These are phyloP conservation scores for Neurospora crassa DNA, from an alignment of 2,329 filamentous ascomycete genomes.

Conservation along the genomic window DNA sequence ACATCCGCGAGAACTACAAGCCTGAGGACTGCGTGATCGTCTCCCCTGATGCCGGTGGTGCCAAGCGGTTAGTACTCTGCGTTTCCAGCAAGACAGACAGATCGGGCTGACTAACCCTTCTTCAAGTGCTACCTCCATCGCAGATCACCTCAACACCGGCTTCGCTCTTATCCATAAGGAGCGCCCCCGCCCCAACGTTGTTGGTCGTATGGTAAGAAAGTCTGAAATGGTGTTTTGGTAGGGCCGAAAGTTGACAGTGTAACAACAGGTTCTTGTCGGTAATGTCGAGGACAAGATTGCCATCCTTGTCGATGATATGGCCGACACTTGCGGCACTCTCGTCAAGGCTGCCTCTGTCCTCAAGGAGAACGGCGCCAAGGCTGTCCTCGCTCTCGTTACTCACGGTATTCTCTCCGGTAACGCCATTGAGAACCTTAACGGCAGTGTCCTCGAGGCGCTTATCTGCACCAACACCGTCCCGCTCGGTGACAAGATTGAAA, in stretches of 20 bases:
- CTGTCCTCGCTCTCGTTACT: slow-evolving; percentile 91
- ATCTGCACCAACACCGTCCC: slow-evolving; percentile 90
- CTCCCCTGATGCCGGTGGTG: slow-evolving; percentile 87
- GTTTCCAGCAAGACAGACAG: background rate
- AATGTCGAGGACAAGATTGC: slow-evolving; percentile 85
- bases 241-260: background rate
- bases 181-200: slow-evolving; percentile 70
- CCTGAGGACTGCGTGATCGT: slow-evolving; percentile 85
- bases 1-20: slow-evolving; percentile 79
- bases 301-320: slow-evolving; percentile 94
- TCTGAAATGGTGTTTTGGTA: background rate
- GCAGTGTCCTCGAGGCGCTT: slow-evolving; percentile 58
- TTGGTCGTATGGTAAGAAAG: slow-evolving; percentile 60
- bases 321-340: slow-evolving; percentile 65
- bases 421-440: slow-evolving; percentile 78
- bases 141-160: slow-evolving; percentile 78
- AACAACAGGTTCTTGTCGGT: slow-evolving; percentile 65
- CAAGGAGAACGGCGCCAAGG: slow-evolving; percentile 73
- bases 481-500: slow-evolving; percentile 63
- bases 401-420: slow-evolving; percentile 86
- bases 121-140: slow-evolving; percentile 70
- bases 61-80: slow-evolving; percentile 56
- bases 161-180: slow-evolving; percentile 98
- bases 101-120: slow-evolving; percentile 2
- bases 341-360: slow-evolving; percentile 83